phyloP scores from a whole-genome alignment of 73 alveolate species.

The Tetrahymena thermophila region DNA sequence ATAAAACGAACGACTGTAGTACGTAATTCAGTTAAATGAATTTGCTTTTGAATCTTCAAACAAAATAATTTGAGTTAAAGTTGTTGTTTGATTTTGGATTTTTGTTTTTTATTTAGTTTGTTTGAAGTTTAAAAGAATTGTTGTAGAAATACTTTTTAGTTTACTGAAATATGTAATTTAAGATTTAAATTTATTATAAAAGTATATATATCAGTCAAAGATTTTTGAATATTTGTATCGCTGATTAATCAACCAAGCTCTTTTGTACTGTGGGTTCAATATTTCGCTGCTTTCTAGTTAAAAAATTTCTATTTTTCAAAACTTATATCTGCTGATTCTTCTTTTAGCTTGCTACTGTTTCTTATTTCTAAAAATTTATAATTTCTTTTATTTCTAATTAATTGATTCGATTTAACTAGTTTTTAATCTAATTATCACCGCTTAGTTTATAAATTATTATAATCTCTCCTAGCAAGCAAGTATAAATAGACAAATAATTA shows the following conservation, averaged over 20 bases:
- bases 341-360: background rate
- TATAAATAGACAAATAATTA: background rate
- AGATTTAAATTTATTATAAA: background rate
- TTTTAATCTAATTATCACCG: background rate
- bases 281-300: background rate
- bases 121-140: background rate
- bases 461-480: background rate
- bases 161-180: background rate
- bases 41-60: background rate
- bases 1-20: background rate
- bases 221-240: background rate
- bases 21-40: background rate
- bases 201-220: background rate
- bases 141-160: background rate
- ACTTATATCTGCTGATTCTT: background rate
- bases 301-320: too few species aligned
- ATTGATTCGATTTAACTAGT: background rate
- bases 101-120: background rate
- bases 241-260: background rate
- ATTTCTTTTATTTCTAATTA: background rate
- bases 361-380: background rate
- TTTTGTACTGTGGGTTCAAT: background rate
- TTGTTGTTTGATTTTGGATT: background rate
- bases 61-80: background rate
- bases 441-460: background rate